These are phyloP conservation scores for Tolypocladium endophyticum DNA, from an alignment of 2,329 filamentous ascomycete genomes.

Conservation along the genomic window DNA sequence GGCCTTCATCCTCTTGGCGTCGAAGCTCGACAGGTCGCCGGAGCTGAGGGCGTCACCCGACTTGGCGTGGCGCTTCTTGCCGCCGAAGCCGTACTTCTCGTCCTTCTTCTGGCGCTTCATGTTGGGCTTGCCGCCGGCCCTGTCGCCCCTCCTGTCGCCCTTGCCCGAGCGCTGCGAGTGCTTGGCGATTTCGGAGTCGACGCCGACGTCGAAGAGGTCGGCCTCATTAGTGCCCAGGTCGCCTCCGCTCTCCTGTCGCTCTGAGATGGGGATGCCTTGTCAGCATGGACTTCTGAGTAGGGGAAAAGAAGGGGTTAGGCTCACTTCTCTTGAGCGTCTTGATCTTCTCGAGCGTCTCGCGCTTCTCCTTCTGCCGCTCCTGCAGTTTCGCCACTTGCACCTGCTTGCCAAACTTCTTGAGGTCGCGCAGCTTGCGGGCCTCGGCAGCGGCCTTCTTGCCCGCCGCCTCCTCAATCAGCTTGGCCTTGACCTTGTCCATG, in stretches of 20 bases:
- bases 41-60: constrained; percentile 80
- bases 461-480: constrained; percentile 84
- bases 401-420: constrained; percentile 99
- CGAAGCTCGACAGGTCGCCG: constrained; percentile 72
- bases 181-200: constrained; percentile 53
- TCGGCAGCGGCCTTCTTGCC: constrained; percentile 87
- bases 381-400: constrained; percentile 94
- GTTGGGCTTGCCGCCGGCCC: constrained; percentile 29
- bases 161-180: constrained; percentile 26
- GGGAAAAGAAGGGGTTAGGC: constrained; percentile 22
- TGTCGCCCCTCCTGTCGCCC: constrained; percentile 12
- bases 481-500: constrained; percentile 93
- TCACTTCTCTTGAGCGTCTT: constrained; percentile 88
- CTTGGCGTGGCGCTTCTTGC: constrained; percentile 88
- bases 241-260: constrained; percentile 64
- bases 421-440: constrained; percentile 80
- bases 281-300: background rate
- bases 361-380: constrained; percentile 86
- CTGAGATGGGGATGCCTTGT: constrained; percentile 33
- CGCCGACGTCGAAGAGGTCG: constrained; percentile 83
- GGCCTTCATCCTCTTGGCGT: constrained; percentile 73
- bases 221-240: constrained; percentile 62
- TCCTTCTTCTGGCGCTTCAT: constrained; percentile 87
- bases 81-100: constrained; percentile 87
- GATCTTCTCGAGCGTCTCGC: constrained; percentile 90